Base-by-base conservation (phyloP, 2,329 filamentous ascomycete species). In the Allantophomopsis cytisporea region DNA sequence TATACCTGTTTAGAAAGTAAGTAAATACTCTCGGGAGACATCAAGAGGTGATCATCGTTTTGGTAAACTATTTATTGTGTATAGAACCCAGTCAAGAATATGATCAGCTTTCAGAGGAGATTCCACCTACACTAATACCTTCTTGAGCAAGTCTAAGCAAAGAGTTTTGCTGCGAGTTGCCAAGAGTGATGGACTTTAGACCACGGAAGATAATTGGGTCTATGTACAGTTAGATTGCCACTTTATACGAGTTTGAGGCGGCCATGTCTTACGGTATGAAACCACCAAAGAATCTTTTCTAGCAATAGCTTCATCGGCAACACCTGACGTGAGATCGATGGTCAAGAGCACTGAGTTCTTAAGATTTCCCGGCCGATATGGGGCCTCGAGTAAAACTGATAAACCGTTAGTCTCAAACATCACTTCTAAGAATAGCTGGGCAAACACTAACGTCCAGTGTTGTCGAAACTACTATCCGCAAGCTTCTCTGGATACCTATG, bases 151-250 rank as follows among this genome's bases (percentile, higher is more conserved):
- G 72, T 35, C 80, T 74, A 4, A 98, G 69, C 23, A 98, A 73
- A 6, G 84, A 84, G 34, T 79, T 73, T 57, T 98, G 91, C 59
- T 96, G 91, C 8, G 85, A 73, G 55, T 98, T 83, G 45, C 71
- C 71, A 36, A 87, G 73, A 28, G 85, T 94, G 55, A 98, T 66
- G 47, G 84, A 81, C 62, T 95, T 98, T 49, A 98, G 70, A 39
- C 83, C 83, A 37, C 83, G 78, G 68, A 98, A 98, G 56, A 98
- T 96, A 57, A 96, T 91, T 16, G 91, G 91, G 61, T 98, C 85
- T 93, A 50, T 44, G 39, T 7, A 16, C 13, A 39, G 14, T 40
- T 15, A 43, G 38, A 40, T 35, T 10, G 8, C 41, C 30, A 13
- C n/a, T 7, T 28, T 15, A 38, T 33, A 23, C n/a, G 17, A 15